phyloP scores from a whole-genome alignment of 2,329 filamentous ascomycete genomes.

The Chrysosporium keratinophilum region DNA sequence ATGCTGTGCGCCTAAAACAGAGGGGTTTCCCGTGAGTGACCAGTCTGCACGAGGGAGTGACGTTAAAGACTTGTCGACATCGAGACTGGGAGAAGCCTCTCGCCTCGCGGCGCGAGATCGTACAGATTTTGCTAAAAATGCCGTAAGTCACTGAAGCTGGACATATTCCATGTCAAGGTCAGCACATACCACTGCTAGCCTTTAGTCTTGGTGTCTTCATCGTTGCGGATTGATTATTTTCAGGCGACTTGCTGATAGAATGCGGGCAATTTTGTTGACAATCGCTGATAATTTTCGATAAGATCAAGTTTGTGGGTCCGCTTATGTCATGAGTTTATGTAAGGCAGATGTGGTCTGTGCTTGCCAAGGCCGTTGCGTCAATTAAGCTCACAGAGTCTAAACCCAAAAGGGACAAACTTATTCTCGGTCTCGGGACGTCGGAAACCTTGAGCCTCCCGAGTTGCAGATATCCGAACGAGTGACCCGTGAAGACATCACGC shows the following conservation, averaged over 20 bases:
- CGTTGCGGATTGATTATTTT: not conserved
- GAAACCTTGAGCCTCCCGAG: not conserved
- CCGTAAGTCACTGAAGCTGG: too few species aligned
- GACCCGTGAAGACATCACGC: not conserved
- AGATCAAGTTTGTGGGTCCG: not conserved
- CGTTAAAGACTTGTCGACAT: constrained; percentile 43
- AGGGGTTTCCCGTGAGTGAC: constrained; percentile 31
- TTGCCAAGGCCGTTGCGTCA: not conserved
- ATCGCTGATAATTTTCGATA: not conserved
- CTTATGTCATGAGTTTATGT: not conserved
- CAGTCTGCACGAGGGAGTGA: constrained; percentile 34
- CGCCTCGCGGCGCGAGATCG: constrained; percentile 52
- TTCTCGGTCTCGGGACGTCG: not conserved
- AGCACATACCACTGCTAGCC: not conserved
- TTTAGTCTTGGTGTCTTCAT: constrained; percentile 9
- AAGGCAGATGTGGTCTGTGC: not conserved
- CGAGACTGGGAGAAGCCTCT: constrained; percentile 45
- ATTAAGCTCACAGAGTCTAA: not conserved
- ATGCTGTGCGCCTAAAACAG: constrained; percentile 42
- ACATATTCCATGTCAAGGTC: too few species aligned
- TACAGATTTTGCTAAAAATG: constrained; percentile 38
- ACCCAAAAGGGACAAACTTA: not conserved
- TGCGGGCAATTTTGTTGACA: not conserved
- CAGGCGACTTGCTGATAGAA: not conserved
- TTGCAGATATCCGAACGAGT: too few species aligned